Base-by-base conservation (phyloP, 768 basidiomycete species). In the Tricholoma matsutake region DNA sequence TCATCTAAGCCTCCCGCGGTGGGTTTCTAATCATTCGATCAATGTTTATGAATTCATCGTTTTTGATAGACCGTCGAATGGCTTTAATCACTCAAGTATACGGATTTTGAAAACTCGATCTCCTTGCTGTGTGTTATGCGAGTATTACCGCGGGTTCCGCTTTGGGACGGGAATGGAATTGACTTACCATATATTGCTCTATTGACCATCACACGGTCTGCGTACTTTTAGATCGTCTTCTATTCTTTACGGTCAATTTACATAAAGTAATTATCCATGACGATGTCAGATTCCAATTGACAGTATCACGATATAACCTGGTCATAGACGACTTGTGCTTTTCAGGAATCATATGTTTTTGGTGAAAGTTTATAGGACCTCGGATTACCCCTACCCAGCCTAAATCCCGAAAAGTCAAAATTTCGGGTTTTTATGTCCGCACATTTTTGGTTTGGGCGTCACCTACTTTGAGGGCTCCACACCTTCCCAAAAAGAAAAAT, bases 1-100 rank as follows among this genome's bases (percentile, higher is more conserved):
- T 97, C 96, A 2, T 94, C 92, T 58, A 98, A 99, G 77, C 97
- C 96, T 41, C 96, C 96, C 58, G 94, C 91, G 56, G 91, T 91
- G 74, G 72, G 88, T 70, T 59, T 63, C 28, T 4, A 20, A 35
- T 57, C 49, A 60, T 64, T 59, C 54, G 29, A 49, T 54, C 31
- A 14, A 54, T 35, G 28, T 28, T 47, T 41, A 45, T n/a, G 47
- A 51, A 32, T 60, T 65, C n/a, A 58, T 37, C 35, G 54, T 39
- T 29, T 29, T n/a, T 45, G 22, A 56, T 35, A 82, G 81, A 82
- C 81, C 32, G 80, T 82, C 16, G 81, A 82, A 65, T 82, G 81
- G 81, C 63, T 82, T 60, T 82, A 72, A 68, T 57, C 28, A 51
- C 47, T 13, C 25, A 20, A 18, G 18, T 18, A 43, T 20, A 43